These are phyloP conservation scores for Stevia rebaudiana DNA, from an alignment of 140 eudicot species.

Conservation along the genomic window DNA sequence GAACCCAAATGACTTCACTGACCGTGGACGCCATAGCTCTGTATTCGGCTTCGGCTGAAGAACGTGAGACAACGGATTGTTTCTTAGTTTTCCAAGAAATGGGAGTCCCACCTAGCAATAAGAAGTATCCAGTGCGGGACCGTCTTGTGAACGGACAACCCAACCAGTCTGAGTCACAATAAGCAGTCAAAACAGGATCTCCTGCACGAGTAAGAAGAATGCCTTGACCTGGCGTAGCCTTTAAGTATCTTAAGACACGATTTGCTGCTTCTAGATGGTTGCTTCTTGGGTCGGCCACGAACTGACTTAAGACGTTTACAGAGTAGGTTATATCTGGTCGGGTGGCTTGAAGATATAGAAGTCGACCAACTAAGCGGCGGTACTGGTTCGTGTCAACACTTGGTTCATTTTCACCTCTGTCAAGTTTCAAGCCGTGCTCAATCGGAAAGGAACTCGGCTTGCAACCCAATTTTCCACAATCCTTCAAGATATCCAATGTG, in stretches of 20 bases:
- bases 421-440: not conserved
- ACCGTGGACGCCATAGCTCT: not conserved
- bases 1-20: not conserved
- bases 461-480: not conserved
- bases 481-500: not conserved
- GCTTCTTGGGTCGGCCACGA: not conserved
- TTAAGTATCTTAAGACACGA: not conserved
- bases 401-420: slow-evolving; percentile 4
- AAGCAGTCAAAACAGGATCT: not conserved
- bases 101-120: not conserved
- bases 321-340: not conserved
- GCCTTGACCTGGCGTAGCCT: slow-evolving; percentile 4
- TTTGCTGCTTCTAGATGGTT: not conserved
- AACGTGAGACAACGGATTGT: not conserved
- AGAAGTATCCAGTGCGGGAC: not conserved
- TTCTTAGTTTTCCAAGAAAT: not conserved
- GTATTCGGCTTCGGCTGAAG: not conserved
- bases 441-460: not conserved
- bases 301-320: not conserved
- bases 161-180: not conserved
- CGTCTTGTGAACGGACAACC: not conserved
- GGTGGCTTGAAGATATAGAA: not conserved
- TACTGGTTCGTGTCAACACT: not conserved
- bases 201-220: not conserved
- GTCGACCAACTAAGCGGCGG: not conserved